Base-by-base conservation (phyloP, 331 rosid species). In the Malus hybrid region DNA sequence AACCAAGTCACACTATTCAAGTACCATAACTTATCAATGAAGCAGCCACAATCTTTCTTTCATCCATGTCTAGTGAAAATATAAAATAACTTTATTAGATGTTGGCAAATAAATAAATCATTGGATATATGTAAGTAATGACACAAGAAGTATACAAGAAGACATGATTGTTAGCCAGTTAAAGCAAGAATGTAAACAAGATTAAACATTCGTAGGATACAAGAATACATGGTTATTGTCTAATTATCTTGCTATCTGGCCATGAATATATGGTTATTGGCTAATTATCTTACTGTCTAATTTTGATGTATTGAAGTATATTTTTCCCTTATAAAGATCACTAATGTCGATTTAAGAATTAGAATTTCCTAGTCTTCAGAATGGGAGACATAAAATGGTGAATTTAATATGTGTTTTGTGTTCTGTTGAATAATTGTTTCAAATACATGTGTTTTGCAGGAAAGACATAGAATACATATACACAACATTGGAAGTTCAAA, bases 401-500 rank as follows among this genome's bases (percentile, higher is more conserved):
- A 11, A 8, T 2, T 39, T 39, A 5, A 8, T 33, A 15, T 33
- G 65, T 71, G 13, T 53, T 16, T 66, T 57, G 9, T 6, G 1
- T 1, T 79, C 73, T 75, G 24, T 6, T 14, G 10, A 34, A 20
- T 26, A 16, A 18, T 70, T 48, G 50, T 69, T 77, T 33, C 22
- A 60, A 39, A 24, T 24, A 34, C 67, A 67, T 69, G 28, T 83
- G 68, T 72, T 76, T 80, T 79, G 86, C 95, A 93, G 98, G 98
- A 12, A 91, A 91, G 80, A 91, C 90, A 16, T 93, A 88, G 94
- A 48, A 30, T 93, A 76, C 97, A 93, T 1, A 89, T 93, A 70
- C 92, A 91, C 82, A 88, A 93, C 34, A 93, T 91, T 75, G 97
- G 98, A 71, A 72, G 87, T 82, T 75, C 92, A 85, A 93, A 91